Conservation (phyloP, 1,284 basidiomycete species). For the Cryptococcus neoformans region DNA sequence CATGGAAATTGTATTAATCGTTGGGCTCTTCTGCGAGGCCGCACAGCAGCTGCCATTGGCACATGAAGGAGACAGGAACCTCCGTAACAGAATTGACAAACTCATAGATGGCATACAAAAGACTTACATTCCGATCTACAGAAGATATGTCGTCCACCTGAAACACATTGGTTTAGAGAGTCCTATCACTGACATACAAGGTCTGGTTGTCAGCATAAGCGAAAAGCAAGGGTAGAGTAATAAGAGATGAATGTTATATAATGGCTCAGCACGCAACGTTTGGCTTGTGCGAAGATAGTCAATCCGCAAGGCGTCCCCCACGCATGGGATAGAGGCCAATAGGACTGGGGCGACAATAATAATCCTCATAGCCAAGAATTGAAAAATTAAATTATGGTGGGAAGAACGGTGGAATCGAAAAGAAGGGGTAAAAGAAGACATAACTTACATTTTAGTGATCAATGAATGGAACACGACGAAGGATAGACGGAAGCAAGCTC, state of each 20-base stretch:
- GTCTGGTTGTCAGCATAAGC: background rate
- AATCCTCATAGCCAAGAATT: slow-evolving; percentile 30
- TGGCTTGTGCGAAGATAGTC: slow-evolving; percentile 36
- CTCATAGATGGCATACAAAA: background rate
- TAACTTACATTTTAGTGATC: background rate
- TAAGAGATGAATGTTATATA: background rate
- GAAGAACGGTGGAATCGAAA: background rate
- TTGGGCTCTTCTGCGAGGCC: slow-evolving; percentile 19
- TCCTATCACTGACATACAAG: too few species aligned
- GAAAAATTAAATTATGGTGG: background rate
- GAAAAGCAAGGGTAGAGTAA: background rate
- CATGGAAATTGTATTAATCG: slow-evolving; percentile 47
- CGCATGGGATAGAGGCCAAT: slow-evolving; percentile 37
- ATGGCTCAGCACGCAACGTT: slow-evolving; percentile 40
- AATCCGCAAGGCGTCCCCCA: slow-evolving; percentile 42
- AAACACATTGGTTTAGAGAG: too few species aligned
- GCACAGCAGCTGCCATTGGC: too few species aligned
- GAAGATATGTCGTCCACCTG: too few species aligned
- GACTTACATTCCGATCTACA: background rate
- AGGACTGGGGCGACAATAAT: slow-evolving; percentile 48
- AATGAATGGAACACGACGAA: background rate
- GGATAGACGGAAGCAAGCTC: background rate
- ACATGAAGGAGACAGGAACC: too few species aligned
- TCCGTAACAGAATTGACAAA: too few species aligned
- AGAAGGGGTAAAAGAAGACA: background rate